These are phyloP conservation scores for Didymella pinodella DNA, from an alignment of 2,329 filamentous ascomycete species.

Conservation along the genomic window DNA sequence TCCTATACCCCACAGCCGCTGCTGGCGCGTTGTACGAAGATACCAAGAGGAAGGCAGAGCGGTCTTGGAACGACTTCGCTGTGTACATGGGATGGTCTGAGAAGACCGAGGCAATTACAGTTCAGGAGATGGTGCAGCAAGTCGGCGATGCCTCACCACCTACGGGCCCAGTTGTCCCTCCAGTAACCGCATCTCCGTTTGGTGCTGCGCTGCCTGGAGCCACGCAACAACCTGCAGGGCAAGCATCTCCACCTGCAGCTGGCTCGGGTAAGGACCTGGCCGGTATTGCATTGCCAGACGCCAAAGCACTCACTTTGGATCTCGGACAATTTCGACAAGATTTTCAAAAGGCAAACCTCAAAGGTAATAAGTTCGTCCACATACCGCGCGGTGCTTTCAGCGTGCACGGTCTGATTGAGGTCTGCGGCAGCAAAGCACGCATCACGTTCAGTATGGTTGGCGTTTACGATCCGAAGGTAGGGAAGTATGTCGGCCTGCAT, in stretches of 20 bases:
- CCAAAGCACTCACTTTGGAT: slow-evolving; percentile 38
- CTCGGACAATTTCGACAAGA: slow-evolving; percentile 38
- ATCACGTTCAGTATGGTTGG: slow-evolving; percentile 56
- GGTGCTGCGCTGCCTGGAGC: slow-evolving; percentile 26
- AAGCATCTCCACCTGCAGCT: slow-evolving; percentile 16
- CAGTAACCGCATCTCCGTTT: slow-evolving; percentile 17
- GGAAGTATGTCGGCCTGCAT: slow-evolving; percentile 47
- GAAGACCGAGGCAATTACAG: slow-evolving; percentile 23
- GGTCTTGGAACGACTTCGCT: slow-evolving; percentile 35
- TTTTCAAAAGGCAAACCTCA: slow-evolving; percentile 32
- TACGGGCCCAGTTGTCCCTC: slow-evolving; percentile 3
- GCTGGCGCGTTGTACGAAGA: slow-evolving; percentile 37
- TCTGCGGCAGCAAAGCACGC: slow-evolving; percentile 53
- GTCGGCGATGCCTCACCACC: slow-evolving; percentile 20
- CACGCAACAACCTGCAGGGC: slow-evolving; percentile 24
- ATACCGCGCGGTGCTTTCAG: slow-evolving; percentile 56
- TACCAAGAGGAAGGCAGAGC: slow-evolving; percentile 29
- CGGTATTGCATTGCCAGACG: slow-evolving; percentile 36
- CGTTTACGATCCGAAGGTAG: slow-evolving; percentile 56
- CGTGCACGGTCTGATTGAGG: slow-evolving; percentile 56
- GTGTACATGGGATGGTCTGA: slow-evolving; percentile 38
- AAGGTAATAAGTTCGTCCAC: slow-evolving; percentile 15
- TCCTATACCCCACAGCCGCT: slow-evolving; percentile 33
- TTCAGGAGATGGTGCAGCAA: slow-evolving; percentile 26
- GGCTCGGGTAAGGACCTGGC: slow-evolving; percentile 29